These are phyloP conservation scores for Coemansia sp. DNA, from an alignment of 192 early-diverging fungal genomes.

Conservation along the genomic window DNA sequence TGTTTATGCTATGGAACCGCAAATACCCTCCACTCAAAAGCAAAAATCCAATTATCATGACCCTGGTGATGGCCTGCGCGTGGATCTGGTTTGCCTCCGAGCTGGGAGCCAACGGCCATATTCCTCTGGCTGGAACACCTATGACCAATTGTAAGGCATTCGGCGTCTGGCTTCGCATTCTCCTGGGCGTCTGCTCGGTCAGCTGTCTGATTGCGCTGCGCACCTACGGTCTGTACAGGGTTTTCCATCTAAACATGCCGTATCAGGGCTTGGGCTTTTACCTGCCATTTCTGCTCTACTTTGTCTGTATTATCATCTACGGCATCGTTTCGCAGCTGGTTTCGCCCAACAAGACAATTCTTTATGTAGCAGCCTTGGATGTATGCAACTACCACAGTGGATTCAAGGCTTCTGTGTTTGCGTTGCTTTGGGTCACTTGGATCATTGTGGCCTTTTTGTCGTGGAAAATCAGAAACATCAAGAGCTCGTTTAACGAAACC, in stretches of 20 bases:
- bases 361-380: constrained; percentile 20
- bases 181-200: constrained; percentile 34
- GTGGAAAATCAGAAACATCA: constrained; percentile 51
- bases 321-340: constrained; percentile 38
- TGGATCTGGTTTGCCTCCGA: constrained; percentile 40
- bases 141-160: constrained; percentile 37
- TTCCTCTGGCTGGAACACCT: constrained; percentile 10
- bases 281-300: constrained; percentile 21
- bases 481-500: constrained; percentile 54
- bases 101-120: constrained; percentile 34
- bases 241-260: constrained; percentile 31
- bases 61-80: neutral
- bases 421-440: constrained; percentile 41
- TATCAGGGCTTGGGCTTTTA: constrained; percentile 35
- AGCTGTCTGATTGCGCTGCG: constrained; percentile 35
- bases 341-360: constrained; percentile 3
- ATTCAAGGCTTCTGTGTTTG: constrained; percentile 40
- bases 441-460: constrained; percentile 18
- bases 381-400: constrained; percentile 32
- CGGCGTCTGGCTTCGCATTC: constrained; percentile 44
- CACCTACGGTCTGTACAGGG: constrained; percentile 30
- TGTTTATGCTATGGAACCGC: constrained; percentile 31
- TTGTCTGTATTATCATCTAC: constrained; percentile 15
- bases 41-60: constrained; percentile 44
- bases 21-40: constrained; percentile 45